A percentile compares a stretch with the other conserved stretches of the same genome.
Conservation (phyloP, 768 basidiomycete species). For the Auriculariales sp. region DNA sequence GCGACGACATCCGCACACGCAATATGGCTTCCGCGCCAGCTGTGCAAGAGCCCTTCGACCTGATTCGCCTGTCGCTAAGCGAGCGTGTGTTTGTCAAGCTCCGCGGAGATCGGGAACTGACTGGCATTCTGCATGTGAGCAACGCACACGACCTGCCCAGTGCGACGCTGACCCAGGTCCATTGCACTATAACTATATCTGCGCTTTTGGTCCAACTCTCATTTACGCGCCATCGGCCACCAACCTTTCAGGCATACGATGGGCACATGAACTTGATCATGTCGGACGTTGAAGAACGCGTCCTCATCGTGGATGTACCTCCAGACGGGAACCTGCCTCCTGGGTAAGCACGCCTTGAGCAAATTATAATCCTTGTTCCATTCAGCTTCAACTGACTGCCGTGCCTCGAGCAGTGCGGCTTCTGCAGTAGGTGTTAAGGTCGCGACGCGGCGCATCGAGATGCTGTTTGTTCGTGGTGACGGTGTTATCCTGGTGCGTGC, state of each 20-base stretch:
- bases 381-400: too few species aligned
- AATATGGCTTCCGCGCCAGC: constrained; percentile 25
- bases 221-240: too few species aligned
- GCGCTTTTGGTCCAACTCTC: not conserved
- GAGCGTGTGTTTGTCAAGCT: constrained; percentile 98
- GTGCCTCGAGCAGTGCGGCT: too few species aligned
- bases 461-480: constrained; percentile 96
- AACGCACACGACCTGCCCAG: constrained; percentile 2
- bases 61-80: constrained; percentile 88
- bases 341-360: too few species aligned
- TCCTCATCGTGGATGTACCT: constrained; percentile 83
- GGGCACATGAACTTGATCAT: constrained; percentile 99
- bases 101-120: constrained; percentile 82
- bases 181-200: too few species aligned
- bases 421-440: constrained; percentile 32
- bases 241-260: constrained; percentile 99
- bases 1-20: too few species aligned
- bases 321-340: constrained; percentile 24
- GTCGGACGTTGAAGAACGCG: constrained; percentile 94
- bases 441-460: constrained; percentile 87
- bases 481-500: constrained; percentile 81
- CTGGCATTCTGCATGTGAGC: constrained; percentile 83
- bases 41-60: constrained; percentile 93
- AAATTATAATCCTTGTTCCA: too few species aligned
- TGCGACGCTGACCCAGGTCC: too few species aligned